Evolutionary conservation across 352 stramenopile genomes (phyloP).

Genomic region (Pythium insidiosum): DNA sequence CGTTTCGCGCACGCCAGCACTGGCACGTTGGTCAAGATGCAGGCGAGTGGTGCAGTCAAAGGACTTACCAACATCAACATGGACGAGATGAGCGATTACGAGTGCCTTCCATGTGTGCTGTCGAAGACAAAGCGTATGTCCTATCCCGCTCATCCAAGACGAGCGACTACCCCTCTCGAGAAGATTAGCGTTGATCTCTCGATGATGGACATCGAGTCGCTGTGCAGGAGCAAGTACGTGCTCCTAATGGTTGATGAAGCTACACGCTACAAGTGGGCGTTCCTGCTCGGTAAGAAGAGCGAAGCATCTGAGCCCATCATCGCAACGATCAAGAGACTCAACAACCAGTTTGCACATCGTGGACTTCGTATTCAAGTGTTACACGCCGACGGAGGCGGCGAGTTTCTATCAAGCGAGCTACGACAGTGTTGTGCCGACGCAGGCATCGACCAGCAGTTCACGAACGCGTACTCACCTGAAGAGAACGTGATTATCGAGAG

Average conservation of each 20-base stretch:
- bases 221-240: slow-evolving; percentile 1
- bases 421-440: too few species aligned
- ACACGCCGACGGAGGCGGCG: too few species aligned
- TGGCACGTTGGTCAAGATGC: slow-evolving; percentile 1
- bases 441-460: slow-evolving; percentile 8
- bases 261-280: slow-evolving; percentile 14
- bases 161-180: not conserved
- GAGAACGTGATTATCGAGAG: slow-evolving; percentile 14
- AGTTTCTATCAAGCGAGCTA: too few species aligned
- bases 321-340: not conserved
- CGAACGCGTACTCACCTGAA: slow-evolving; percentile 14
- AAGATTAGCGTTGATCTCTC: slow-evolving; percentile 1
- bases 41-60: not conserved
- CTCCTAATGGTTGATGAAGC: slow-evolving; percentile 15
- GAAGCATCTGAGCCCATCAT: slow-evolving; percentile 1
- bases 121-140: slow-evolving; percentile 2
- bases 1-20: slow-evolving; percentile 1
- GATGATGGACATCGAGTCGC: not conserved
- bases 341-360: slow-evolving; percentile 3
- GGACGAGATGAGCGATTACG: slow-evolving; percentile 3
- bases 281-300: slow-evolving; percentile 1
- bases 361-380: not conserved
- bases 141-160: not conserved
- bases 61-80: slow-evolving; percentile 3
- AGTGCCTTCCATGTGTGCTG: slow-evolving; percentile 8